Conservation (phyloP, 1,284 basidiomycete species). For the Irpex sp. region DNA sequence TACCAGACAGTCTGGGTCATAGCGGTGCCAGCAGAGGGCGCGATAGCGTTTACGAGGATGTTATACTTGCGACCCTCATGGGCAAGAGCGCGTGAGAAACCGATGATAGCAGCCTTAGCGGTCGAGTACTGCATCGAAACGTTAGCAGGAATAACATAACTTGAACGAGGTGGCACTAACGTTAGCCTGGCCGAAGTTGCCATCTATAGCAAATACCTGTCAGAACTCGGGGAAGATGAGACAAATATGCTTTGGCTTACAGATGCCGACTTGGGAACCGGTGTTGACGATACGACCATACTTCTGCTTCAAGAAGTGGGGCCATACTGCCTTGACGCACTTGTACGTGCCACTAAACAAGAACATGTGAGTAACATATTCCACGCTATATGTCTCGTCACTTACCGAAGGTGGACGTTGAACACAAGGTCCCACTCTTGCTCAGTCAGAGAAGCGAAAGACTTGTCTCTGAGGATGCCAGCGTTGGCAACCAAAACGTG, state of each 20-base stretch:
- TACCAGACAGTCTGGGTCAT: slow-evolving; percentile 87
- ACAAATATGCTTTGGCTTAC: too few species aligned
- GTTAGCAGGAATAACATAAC: too few species aligned
- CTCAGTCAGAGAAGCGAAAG: slow-evolving; percentile 85
- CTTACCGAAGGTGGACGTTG: slow-evolving; percentile 78
- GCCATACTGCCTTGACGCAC: slow-evolving; percentile 95
- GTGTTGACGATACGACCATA: slow-evolving; percentile 96
- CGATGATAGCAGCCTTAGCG: slow-evolving; percentile 92
- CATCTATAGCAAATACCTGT: slow-evolving; percentile 45
- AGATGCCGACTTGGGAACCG: slow-evolving; percentile 88
- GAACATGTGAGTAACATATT: neutral
- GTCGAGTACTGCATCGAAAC: slow-evolving; percentile 65
- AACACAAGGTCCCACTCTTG: slow-evolving; percentile 95
- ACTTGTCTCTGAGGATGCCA: slow-evolving; percentile 90
- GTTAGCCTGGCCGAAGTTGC: slow-evolving; percentile 92
- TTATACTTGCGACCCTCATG: slow-evolving; percentile 92
- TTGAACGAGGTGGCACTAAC: slow-evolving; percentile 31
- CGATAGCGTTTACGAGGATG: slow-evolving; percentile 85
- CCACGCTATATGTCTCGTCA: neutral
- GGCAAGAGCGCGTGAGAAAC: slow-evolving; percentile 84
- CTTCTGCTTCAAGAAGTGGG: slow-evolving; percentile 94
- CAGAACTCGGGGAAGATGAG: too few species aligned
- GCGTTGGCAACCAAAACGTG: slow-evolving; percentile 94
- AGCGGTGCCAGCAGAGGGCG: slow-evolving; percentile 86
- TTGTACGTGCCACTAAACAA: slow-evolving; percentile 58